Base-by-base conservation (phyloP, 2,329 filamentous ascomycete species). In the Epichloe sp. region DNA sequence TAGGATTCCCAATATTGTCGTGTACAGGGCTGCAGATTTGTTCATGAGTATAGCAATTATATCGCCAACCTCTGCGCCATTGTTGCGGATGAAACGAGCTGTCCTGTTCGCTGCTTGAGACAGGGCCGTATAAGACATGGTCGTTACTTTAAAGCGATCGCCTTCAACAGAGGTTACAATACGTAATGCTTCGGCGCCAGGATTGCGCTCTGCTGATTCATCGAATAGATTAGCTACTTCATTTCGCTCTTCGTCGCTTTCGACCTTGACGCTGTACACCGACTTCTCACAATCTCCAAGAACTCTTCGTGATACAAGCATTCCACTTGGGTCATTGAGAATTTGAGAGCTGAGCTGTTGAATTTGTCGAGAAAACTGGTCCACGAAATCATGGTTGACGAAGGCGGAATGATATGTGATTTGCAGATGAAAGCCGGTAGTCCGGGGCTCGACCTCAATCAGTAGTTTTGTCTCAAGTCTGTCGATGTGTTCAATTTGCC, bases 41-140 rank as follows among this genome's bases (percentile, higher is more conserved):
- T 90, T 79, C 77, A 94, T 83, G 44, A 84, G 72, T 44, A 95
- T 77, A 36, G 82, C 82, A n/a, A 94, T 71, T 10, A 87, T 68
- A 15, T 79, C 72, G 7, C 81, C 77, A 1, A 72, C 65, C 1
- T 64, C 54, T 0, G 76, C 68, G 0, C 76, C 75, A 1, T 67
- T 61, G 3, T 68, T 58, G 8, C 70, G 58, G 1, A 95, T 64
- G 53, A 73, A 61, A 48, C 59, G 60, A 1, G 83, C 86, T 49
- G 91, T 69, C 42, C 63, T 67, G 58, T 90, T 89, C 0, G 85
- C 80, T 42, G 67, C 68, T 1, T 58, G 58, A 59, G 90, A 85
- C 4, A 95, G 69, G 26, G 82, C 68, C 2, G 58, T 55, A 59
- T 88, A 95, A 0, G 83, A 80, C 3, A 89, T 57, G 0, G 48